Conservation (phyloP, 306 rosid genomes). For the Pachyrhizus erosus region DNA sequence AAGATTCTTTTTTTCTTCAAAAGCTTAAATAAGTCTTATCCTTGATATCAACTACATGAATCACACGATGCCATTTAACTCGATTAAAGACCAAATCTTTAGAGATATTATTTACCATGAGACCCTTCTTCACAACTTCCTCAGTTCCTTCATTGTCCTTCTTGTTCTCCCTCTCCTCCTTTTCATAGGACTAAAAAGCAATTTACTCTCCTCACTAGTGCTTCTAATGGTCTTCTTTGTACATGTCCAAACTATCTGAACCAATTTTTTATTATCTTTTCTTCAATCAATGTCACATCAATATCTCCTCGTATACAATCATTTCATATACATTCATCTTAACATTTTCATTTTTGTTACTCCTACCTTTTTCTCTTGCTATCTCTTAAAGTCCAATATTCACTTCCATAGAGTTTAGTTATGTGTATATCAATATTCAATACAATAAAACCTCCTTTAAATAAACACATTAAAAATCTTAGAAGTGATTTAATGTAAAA, state of each 20-base stretch:
- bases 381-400: not conserved
- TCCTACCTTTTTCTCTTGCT: not conserved
- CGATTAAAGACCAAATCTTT: not conserved
- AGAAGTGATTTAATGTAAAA: not conserved
- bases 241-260: not conserved
- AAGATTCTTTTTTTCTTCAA: not conserved
- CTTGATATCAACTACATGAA: not conserved
- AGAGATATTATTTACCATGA: not conserved
- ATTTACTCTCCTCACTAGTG: not conserved
- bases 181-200: not conserved
- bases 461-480: not conserved
- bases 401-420: not conserved
- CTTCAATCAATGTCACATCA: not conserved
- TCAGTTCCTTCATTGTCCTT: not conserved
- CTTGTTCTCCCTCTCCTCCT: not conserved
- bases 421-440: not conserved
- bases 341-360: not conserved
- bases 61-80: not conserved
- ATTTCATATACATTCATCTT: not conserved
- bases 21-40: not conserved
- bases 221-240: not conserved
- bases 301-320: not conserved
- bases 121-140: not conserved
- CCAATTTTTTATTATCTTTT: not conserved
- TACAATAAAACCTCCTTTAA: not conserved